A percentile compares a stretch with the other conserved stretches of the same genome.
Evolutionary conservation across 148 eudicot species (phyloP).

Genomic region (Vaccinium corymbosum): DNA sequence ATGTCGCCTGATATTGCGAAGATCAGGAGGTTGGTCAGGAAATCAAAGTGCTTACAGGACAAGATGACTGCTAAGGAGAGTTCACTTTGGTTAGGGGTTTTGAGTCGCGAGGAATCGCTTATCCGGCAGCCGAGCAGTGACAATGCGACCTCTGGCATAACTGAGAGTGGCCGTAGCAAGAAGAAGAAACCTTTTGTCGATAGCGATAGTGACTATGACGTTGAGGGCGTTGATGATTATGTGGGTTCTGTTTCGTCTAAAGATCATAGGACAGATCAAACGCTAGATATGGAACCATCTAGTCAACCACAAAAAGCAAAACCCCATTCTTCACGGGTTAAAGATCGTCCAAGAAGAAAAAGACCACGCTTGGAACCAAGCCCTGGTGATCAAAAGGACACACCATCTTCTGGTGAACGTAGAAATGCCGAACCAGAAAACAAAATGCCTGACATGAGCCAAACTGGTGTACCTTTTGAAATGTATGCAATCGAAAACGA

Average conservation of each 20-base stretch:
- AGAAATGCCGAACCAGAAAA: slow-evolving; percentile 29
- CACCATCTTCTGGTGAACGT: slow-evolving; percentile 28
- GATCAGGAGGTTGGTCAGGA: slow-evolving; percentile 69
- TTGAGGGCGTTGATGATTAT: slow-evolving; percentile 66
- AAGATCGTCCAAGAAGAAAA: slow-evolving; percentile 34
- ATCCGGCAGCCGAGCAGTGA: slow-evolving; percentile 67
- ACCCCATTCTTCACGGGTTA: slow-evolving; percentile 21
- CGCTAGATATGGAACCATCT: slow-evolving; percentile 33
- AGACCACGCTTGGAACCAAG: slow-evolving; percentile 36
- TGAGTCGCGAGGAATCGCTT: slow-evolving; percentile 65
- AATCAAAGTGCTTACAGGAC: slow-evolving; percentile 91
- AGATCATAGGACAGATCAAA: slow-evolving; percentile 45
- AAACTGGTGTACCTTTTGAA: slow-evolving; percentile 25
- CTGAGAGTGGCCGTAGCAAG: slow-evolving; percentile 40
- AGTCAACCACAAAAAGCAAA: slow-evolving; percentile 16
- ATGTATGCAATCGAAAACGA: slow-evolving; percentile 30
- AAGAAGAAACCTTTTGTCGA: slow-evolving; percentile 60
- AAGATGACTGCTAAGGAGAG: slow-evolving; percentile 99
- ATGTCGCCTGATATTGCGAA: slow-evolving; percentile 93
- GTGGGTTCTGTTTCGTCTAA: slow-evolving; percentile 67
- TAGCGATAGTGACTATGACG: slow-evolving; percentile 86
- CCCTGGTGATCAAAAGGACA: slow-evolving; percentile 28
- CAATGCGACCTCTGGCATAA: slow-evolving; percentile 61
- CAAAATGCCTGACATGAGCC: slow-evolving; percentile 32
- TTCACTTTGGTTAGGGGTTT: slow-evolving; percentile 88